phyloP scores from a whole-genome alignment of 306 rosid genomes.

The Trifolium fragiferum region DNA sequence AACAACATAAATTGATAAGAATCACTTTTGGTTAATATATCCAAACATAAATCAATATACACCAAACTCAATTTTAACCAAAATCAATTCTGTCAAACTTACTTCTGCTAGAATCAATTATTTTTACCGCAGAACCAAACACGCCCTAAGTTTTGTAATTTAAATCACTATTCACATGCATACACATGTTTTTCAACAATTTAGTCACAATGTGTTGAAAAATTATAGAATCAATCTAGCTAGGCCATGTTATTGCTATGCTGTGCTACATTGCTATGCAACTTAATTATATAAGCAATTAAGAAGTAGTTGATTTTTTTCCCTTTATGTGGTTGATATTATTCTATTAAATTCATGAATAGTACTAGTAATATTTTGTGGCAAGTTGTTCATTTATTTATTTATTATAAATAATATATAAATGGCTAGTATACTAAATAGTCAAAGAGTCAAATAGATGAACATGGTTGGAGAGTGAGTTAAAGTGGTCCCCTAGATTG shows the following conservation, averaged over 20 bases:
- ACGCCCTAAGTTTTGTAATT: too few species aligned
- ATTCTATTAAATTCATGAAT: too few species aligned
- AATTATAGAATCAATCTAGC: slow-evolving; percentile 21
- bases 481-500: slow-evolving; percentile 52
- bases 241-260: slow-evolving; percentile 14
- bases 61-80: too few species aligned
- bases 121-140: too few species aligned
- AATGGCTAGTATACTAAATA: not conserved
- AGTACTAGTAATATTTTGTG: too few species aligned
- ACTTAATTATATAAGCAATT: slow-evolving; percentile 19
- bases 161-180: slow-evolving; percentile 24
- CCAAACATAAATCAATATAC: too few species aligned
- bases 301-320: not conserved
- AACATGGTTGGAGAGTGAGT: slow-evolving; percentile 43
- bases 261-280: not conserved
- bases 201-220: not conserved
- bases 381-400: too few species aligned
- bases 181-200: slow-evolving; percentile 45
- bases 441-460: slow-evolving; percentile 49
- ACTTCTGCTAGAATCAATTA: too few species aligned
- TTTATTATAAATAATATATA: not conserved
- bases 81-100: too few species aligned
- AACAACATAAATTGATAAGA: too few species aligned
- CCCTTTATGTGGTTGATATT: not conserved
- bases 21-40: too few species aligned